Percentiles rank a stretch among this genome's conserved stretches.
These are phyloP conservation scores for Diplogelasinospora grovesii DNA, from an alignment of 495 filamentous ascomycete genomes.

Conservation along the genomic window DNA sequence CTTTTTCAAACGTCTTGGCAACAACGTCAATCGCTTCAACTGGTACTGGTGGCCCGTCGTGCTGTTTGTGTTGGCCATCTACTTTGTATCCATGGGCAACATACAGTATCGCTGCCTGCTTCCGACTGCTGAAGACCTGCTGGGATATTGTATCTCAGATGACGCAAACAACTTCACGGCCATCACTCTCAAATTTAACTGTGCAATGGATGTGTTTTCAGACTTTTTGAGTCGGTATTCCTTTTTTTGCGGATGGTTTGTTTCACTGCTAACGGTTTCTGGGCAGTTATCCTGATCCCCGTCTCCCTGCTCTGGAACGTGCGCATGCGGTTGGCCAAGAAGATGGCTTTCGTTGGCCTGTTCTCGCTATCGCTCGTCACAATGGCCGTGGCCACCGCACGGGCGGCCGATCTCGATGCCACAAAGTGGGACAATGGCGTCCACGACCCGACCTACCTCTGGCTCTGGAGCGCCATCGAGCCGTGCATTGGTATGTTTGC, in stretches of 20 bases:
- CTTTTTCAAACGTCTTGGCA: constrained; percentile 24
- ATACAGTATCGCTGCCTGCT: constrained; percentile 1
- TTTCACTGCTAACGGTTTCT: too few relatives aligned
- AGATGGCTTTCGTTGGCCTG: constrained; percentile 19
- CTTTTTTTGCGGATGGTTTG: too few relatives aligned
- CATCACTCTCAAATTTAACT: constrained; percentile 17
- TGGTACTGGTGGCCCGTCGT: constrained; percentile 17
- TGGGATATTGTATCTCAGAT: not conserved
- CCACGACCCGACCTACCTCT: constrained; percentile 14
- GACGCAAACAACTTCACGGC: constrained; percentile 1
- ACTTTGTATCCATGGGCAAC: constrained; percentile 1
- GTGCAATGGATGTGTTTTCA: constrained; percentile 23
- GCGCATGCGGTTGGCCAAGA: constrained; percentile 12
- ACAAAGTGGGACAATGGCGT: constrained; percentile 1
- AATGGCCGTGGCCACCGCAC: constrained; percentile 21
- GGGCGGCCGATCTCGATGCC: constrained; percentile 5
- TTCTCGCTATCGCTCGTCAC: constrained; percentile 28
- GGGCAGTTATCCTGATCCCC: constrained; percentile 16
- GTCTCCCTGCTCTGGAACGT: constrained; percentile 26
- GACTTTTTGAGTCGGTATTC: constrained; percentile 20
- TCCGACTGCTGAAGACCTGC: not conserved
- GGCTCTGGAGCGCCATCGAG: constrained; percentile 21
- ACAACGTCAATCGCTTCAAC: constrained; percentile 10
- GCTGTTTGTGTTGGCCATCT: constrained; percentile 10
- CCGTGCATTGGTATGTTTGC: constrained; percentile 11